Evolutionary conservation across 2,329 filamentous ascomycete species (phyloP).

Genomic region (Ambrosiella cleistominuta): DNA sequence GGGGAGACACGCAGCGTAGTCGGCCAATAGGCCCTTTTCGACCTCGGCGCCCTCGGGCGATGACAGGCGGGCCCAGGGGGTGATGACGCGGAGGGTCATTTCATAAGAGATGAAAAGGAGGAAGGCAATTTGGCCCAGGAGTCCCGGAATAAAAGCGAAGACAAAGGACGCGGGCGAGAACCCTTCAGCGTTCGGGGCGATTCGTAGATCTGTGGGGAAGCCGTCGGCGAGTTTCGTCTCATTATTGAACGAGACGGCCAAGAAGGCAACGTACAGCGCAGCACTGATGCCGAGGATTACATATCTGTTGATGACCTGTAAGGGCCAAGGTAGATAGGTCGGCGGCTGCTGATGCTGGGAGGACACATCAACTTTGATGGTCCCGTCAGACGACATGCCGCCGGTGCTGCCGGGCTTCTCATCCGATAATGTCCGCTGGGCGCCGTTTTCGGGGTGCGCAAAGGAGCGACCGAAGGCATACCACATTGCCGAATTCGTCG

Average conservation of each 20-base stretch:
- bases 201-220: slow-evolving; percentile 51
- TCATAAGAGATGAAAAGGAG: slow-evolving; percentile 51
- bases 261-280: slow-evolving; percentile 48
- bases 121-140: slow-evolving; percentile 50
- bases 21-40: slow-evolving; percentile 45
- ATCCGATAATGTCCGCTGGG: background rate
- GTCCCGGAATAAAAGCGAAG: slow-evolving; percentile 57
- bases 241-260: slow-evolving; percentile 64
- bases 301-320: slow-evolving; percentile 49
- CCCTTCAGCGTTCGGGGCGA: slow-evolving; percentile 40
- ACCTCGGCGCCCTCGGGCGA: slow-evolving; percentile 41
- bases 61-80: slow-evolving; percentile 50
- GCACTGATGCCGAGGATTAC: slow-evolving; percentile 44
- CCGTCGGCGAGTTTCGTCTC: slow-evolving; percentile 46
- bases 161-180: slow-evolving; percentile 82
- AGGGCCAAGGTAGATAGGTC: slow-evolving; percentile 60
- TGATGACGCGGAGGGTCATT: slow-evolving; percentile 44
- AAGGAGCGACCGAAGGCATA: slow-evolving; percentile 49
- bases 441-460: slow-evolving; percentile 4
- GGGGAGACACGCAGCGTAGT: slow-evolving; percentile 52
- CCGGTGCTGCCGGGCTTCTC: background rate
- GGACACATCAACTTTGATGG: slow-evolving; percentile 4
- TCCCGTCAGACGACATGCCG: slow-evolving; percentile 2
- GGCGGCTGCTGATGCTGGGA: slow-evolving; percentile 21
- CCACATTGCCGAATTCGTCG: slow-evolving; percentile 47